Evolutionary conservation across 2,329 filamentous ascomycete genomes (phyloP), one percentile per base, ranked within the genome.

Genomic region (Alternaria gansuensis): DNA sequence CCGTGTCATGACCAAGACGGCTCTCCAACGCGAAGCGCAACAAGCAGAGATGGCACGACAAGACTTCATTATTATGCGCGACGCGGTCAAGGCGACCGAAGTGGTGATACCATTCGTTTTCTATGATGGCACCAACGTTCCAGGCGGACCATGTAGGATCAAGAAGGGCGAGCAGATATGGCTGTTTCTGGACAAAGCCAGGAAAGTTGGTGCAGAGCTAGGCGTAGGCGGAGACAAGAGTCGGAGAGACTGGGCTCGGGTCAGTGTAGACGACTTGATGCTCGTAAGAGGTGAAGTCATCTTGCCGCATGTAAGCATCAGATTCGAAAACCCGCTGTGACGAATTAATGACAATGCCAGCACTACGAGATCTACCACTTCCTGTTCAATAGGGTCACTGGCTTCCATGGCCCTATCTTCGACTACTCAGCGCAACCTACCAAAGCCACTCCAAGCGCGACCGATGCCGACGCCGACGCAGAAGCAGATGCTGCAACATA

Each of bases 361-460:
- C 95, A 99, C 78, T 97, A 96, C 75, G 94, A 98, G 66, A 93
- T 99, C 75, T 95, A 98, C 77, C 95, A 94, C 80, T 98, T 99
- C 79, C 88, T 97, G 75, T 90, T 96, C 77, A 97, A 98, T 77
- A 92, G 90, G 71, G 90, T 87, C 26, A 78, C 87, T 2, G 91
- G 90, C 2, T 89, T 91, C n/a, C 87, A 87, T 36, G 89, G 90
- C 51, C 82, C 82, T 5, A 81, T 99, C 9, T 98, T 99, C 76
- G 85, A 92, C 71, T 97, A 93, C 76, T 85, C 86, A 33, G 75
- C 81, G 24, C 78, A 83, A 41, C 77, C 80, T 2, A 83, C 81
- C 0, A 66, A 76, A 36, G 75, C 78, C 1, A 82, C 81, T 1
- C 76, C 76, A 3, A 54, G 59, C 17, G 45, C 62, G 8, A 61